Percentiles rank a stretch among this genome's conserved stretches.
Evolutionary conservation across 208 protist genomes (phyloP).

Genomic region (Acanthamoeba lenticulata): DNA sequence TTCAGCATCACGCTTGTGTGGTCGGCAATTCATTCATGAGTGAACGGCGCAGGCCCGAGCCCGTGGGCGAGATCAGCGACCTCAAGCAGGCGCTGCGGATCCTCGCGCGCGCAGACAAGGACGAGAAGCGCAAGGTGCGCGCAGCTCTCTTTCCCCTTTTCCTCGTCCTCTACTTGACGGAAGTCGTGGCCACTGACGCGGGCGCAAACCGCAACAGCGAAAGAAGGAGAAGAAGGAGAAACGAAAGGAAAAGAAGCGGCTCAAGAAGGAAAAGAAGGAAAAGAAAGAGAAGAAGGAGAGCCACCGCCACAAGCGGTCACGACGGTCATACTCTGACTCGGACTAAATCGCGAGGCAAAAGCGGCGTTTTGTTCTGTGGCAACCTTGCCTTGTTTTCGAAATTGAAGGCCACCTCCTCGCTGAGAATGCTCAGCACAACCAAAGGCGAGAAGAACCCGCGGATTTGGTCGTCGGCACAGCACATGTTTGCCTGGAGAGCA

Average conservation of each 20-base stretch:
- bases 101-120: constrained; percentile 21
- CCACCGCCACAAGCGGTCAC: neutral
- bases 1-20: too few relatives aligned
- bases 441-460: too few relatives aligned
- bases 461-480: too few relatives aligned
- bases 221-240: constrained; percentile 26
- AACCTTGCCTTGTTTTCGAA: too few relatives aligned
- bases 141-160: neutral
- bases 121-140: constrained; percentile 41
- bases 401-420: too few relatives aligned
- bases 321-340: constrained; percentile 8
- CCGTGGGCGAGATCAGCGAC: constrained; percentile 31
- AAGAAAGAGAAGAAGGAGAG: constrained; percentile 57
- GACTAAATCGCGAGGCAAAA: too few relatives aligned
- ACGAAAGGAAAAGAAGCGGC: neutral
- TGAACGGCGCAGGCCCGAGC: neutral
- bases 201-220: neutral
- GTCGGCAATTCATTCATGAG: too few relatives aligned
- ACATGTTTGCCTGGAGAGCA: too few relatives aligned
- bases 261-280: constrained; percentile 62
- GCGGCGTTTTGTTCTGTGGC: too few relatives aligned
- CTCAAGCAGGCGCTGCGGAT: constrained; percentile 65
- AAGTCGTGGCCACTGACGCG: too few relatives aligned
- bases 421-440: too few relatives aligned
- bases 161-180: neutral